A percentile compares a stretch with the other conserved stretches of the same genome.
These are phyloP conservation scores for Arachnopeziza araneosa DNA, from an alignment of 2,329 filamentous ascomycete genomes.

Conservation along the genomic window DNA sequence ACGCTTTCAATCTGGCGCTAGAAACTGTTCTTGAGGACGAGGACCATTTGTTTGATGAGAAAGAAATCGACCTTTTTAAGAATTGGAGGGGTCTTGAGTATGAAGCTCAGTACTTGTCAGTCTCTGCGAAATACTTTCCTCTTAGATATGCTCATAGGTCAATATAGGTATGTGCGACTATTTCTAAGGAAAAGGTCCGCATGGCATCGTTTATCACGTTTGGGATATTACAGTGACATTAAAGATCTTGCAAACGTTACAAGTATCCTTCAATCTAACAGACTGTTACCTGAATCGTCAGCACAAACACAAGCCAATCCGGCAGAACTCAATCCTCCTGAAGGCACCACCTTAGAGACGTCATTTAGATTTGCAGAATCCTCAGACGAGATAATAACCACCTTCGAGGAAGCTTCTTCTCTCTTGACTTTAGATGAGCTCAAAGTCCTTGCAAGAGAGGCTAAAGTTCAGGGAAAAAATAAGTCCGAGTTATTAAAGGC, in stretches of 20 bases:
- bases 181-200: conserved; percentile 87
- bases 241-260: conserved; percentile 65
- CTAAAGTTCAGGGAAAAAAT: conserved; percentile 80
- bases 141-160: conserved; percentile 6
- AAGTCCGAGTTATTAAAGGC: conserved; percentile 74
- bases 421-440: conserved; percentile 84
- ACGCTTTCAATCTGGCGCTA: conserved; percentile 91
- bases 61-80: conserved; percentile 70
- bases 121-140: conserved; percentile 8
- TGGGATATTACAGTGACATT: conserved; percentile 81
- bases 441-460: conserved; percentile 77
- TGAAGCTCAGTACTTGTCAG: conserved; percentile 85
- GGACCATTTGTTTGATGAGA: conserved; percentile 75
- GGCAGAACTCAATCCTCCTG: conserved; percentile 42
- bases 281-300: conserved; percentile 45
- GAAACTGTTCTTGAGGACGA: conserved; percentile 88
- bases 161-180: conserved; percentile 73
- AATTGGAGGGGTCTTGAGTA: conserved; percentile 71
- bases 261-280: conserved; percentile 52
- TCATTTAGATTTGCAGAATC: conserved; percentile 75
- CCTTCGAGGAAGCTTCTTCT: conserved; percentile 76
- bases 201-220: conserved; percentile 77
- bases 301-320: conserved; percentile 29
- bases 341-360: conserved; percentile 44
- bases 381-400: conserved; percentile 67